Base-by-base conservation (phyloP, 805 yeast genomes). In the Dipodascopsis uninucleata region DNA sequence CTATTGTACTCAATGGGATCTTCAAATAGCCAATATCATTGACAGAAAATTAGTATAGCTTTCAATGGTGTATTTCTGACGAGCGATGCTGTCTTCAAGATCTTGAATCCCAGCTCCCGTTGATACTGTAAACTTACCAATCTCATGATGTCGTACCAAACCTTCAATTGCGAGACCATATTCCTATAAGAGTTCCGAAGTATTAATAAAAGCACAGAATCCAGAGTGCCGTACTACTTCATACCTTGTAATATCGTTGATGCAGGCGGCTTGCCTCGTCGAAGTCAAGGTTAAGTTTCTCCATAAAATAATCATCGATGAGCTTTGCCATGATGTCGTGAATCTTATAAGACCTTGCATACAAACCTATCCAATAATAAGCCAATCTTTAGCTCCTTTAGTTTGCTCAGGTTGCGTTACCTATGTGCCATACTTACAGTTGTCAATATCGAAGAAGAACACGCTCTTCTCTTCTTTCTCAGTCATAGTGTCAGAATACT, bases 151-250 rank as follows among this genome's bases (percentile, higher is more conserved):
- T 50, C 81, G 66, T 6, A 78, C 83, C 36, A 90, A 71, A 0
- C 98, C 98, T 64, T 90, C 96, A 40, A 90, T 78, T 0, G 97
- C 97, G 48, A 90, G 72, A 1, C 98, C 98, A 59, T 88, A 90
- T 36, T 83, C 82, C 57, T 77, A 26, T n/a, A 32, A 16, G 33
- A 8, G 25, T n/a, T 20, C n/a, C n/a, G 32, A 12, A 20, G 7
- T 16, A 39, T n/a, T n/a, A n/a, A n/a, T n/a, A 35, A 17, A 4
- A 22, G 18, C 36, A 22, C 7, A 25, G 20, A 9, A 16, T 32
- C 14, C 9, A 16, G 14, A 7, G 38, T 32, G 9, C n/a, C 4
- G 6, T 25, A 14, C 6, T 5, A 7, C 12, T 1, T n/a, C 40
- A 2, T 4, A 52, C 57, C 36, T 41, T 77, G 62, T 90, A 93